phyloP scores from a whole-genome alignment of 805 yeast genomes.

The Candida tallmaniae region DNA sequence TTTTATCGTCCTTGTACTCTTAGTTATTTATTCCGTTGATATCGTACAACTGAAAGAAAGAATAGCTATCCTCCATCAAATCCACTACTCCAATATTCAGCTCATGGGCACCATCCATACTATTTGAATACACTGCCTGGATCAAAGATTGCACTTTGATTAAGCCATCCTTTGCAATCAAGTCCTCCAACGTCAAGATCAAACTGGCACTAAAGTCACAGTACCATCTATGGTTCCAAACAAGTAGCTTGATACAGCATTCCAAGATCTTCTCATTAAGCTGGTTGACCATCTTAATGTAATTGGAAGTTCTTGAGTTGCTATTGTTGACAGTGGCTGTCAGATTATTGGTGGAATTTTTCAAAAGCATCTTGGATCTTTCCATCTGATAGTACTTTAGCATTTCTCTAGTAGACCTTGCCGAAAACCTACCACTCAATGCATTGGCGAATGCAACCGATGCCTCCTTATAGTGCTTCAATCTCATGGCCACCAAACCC shows the following conservation, averaged over 20 bases:
- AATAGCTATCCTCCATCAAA: slow-evolving; percentile 49
- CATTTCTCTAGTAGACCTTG: slow-evolving; percentile 71
- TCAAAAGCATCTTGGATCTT: slow-evolving; percentile 30
- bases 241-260: slow-evolving; percentile 68
- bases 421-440: slow-evolving; percentile 69
- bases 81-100: slow-evolving; percentile 51
- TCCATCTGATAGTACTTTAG: slow-evolving; percentile 61
- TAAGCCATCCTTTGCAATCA: slow-evolving; percentile 73
- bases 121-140: slow-evolving; percentile 55
- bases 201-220: slow-evolving; percentile 78
- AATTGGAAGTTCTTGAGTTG: slow-evolving; percentile 20
- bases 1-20: neutral
- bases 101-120: slow-evolving; percentile 13
- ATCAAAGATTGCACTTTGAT: slow-evolving; percentile 72
- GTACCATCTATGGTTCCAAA: slow-evolving; percentile 99
- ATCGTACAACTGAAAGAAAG: slow-evolving; percentile 42
- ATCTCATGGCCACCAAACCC: slow-evolving; percentile 79
- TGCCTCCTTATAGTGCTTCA: slow-evolving; percentile 86
- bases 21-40: slow-evolving; percentile 42
- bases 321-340: slow-evolving; percentile 4
- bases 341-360: slow-evolving; percentile 16
- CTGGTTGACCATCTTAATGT: slow-evolving; percentile 35
- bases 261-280: slow-evolving; percentile 60
- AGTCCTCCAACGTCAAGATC: slow-evolving; percentile 49
- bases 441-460: slow-evolving; percentile 77